A percentile compares a stretch with the other conserved stretches of the same genome.
Evolutionary conservation across 1,284 basidiomycete species (phyloP).

Genomic region (Blastosporella zonata): DNA sequence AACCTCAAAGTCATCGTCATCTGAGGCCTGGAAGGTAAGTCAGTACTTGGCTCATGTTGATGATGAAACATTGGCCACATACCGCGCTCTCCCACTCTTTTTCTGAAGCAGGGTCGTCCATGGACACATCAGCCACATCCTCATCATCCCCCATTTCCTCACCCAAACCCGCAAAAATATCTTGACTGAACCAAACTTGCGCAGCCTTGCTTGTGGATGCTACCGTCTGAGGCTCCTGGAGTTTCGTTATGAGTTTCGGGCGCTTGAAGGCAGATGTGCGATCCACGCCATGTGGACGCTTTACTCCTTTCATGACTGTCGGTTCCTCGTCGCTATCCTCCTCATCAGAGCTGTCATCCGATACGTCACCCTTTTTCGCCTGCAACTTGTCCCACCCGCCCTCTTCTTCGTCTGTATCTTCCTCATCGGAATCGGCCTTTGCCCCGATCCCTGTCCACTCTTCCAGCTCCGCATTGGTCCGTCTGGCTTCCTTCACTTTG

Average conservation of each 20-base stretch:
- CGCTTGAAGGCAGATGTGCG: slow-evolving; percentile 37
- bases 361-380: slow-evolving; percentile 60
- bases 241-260: slow-evolving; percentile 38
- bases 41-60: slow-evolving; percentile 1
- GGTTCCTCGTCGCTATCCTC: slow-evolving; percentile 41
- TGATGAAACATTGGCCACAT: background rate
- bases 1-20: slow-evolving; percentile 66
- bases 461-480: slow-evolving; percentile 69
- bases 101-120: slow-evolving; percentile 17
- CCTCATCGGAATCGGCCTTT: slow-evolving; percentile 45
- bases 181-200: slow-evolving; percentile 93
- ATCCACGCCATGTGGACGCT: slow-evolving; percentile 36
- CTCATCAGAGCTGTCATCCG: slow-evolving; percentile 53
- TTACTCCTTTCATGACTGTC: slow-evolving; percentile 31
- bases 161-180: slow-evolving; percentile 81
- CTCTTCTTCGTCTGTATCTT: slow-evolving; percentile 41
- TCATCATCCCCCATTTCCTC: slow-evolving; percentile 41
- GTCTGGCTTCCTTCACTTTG: slow-evolving; percentile 81
- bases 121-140: slow-evolving; percentile 17
- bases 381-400: slow-evolving; percentile 81
- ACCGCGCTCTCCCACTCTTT: slow-evolving; percentile 17
- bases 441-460: slow-evolving; percentile 77
- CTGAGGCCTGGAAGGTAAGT: slow-evolving; percentile 13
- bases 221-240: slow-evolving; percentile 34
- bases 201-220: slow-evolving; percentile 47